Percentiles rank a stretch among this genome's conserved stretches.
phyloP scores from a whole-genome alignment of 306 rosid species.

The Trifolium pratense region DNA sequence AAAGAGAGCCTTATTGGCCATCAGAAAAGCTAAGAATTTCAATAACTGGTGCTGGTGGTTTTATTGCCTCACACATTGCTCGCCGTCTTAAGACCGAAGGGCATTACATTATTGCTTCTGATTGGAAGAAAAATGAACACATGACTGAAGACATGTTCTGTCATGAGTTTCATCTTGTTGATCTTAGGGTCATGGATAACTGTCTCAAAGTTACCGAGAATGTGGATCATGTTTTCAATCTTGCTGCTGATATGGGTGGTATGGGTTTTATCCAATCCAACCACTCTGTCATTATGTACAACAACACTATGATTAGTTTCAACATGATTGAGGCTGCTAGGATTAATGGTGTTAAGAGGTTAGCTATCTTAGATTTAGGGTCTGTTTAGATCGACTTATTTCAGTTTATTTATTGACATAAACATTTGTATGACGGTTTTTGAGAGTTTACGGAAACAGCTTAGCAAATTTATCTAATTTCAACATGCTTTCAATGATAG shows the following conservation, averaged over 20 bases:
- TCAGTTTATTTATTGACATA: not conserved
- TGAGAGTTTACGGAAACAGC: not conserved
- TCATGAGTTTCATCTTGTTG: constrained; percentile 93
- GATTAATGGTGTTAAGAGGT: constrained; percentile 91
- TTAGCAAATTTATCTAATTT: no score
- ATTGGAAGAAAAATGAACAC: constrained; percentile 99
- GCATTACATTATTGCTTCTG: constrained; percentile 94
- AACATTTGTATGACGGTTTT: not conserved
- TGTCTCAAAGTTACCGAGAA: constrained; percentile 82
- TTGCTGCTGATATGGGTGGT: constrained; percentile 99
- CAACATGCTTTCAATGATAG: no score
- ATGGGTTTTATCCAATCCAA: constrained; percentile 99
- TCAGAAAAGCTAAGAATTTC: constrained; percentile 84
- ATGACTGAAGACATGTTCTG: constrained; percentile 98
- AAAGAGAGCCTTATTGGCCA: constrained; percentile 95
- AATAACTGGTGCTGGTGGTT: constrained; percentile 96
- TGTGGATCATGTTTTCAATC: constrained; percentile 93
- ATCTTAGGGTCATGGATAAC: constrained; percentile 97
- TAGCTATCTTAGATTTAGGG: constrained; percentile 28
- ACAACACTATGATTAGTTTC: constrained; percentile 98
- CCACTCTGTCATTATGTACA: constrained; percentile 95
- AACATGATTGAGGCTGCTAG: constrained; percentile 95
- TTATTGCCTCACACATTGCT: constrained; percentile 96
- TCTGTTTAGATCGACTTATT: not conserved
- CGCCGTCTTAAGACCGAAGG: constrained; percentile 95